Percentiles rank a stretch among this genome's conserved stretches.
phyloP scores from a whole-genome alignment of 176 grass and related monocot genomes.

The Leersia perrieri region DNA sequence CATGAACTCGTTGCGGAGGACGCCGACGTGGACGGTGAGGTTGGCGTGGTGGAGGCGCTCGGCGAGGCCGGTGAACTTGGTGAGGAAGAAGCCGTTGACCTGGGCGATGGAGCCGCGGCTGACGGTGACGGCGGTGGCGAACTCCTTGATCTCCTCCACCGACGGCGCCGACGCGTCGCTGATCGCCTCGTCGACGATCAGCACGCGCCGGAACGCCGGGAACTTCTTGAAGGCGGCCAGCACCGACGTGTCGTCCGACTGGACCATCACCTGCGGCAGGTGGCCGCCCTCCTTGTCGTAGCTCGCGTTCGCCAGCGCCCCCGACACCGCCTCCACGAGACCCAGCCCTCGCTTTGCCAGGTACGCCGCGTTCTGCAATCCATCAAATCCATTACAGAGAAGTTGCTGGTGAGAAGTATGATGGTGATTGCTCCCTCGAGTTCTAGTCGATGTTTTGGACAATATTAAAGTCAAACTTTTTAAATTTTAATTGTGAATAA shows the following conservation, averaged over 20 bases:
- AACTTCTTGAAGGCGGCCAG: constrained; percentile 67
- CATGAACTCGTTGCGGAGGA: constrained; percentile 85
- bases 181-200: constrained; percentile 44
- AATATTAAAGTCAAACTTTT: no score
- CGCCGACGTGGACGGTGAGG: constrained; percentile 54
- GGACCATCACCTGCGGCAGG: constrained; percentile 51
- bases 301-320: constrained; percentile 62
- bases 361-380: constrained; percentile 60
- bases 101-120: constrained; percentile 43
- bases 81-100: constrained; percentile 61
- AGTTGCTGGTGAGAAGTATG: constrained; percentile 9
- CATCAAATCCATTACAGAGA: constrained; percentile 24
- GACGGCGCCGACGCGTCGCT: constrained; percentile 55
- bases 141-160: constrained; percentile 59
- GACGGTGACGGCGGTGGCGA: constrained; percentile 51
- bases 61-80: constrained; percentile 57
- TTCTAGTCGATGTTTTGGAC: no score
- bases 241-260: constrained; percentile 76
- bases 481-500: no score
- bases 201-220: constrained; percentile 48
- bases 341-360: constrained; percentile 71
- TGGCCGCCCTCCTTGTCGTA: constrained; percentile 60
- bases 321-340: constrained; percentile 64
- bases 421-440: no score
- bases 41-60: constrained; percentile 51